These are phyloP conservation scores for Alternaria atra DNA, from an alignment of 2,329 filamentous ascomycete genomes.

Conservation along the genomic window DNA sequence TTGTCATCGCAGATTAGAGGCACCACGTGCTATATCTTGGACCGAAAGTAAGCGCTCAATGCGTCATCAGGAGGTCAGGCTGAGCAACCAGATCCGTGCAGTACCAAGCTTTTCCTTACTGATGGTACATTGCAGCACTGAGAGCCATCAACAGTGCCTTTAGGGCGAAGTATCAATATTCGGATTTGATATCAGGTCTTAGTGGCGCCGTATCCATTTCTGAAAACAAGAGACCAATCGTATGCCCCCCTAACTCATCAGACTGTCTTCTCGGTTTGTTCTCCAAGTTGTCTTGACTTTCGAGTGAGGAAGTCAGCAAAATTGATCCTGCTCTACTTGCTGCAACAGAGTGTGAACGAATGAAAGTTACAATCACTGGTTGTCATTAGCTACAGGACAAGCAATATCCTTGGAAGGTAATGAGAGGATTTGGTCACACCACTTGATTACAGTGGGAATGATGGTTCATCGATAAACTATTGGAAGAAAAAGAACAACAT, in stretches of 20 bases:
- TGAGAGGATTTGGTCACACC: not conserved
- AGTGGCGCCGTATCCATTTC: not conserved
- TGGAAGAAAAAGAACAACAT: not conserved
- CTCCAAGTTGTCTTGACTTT: not conserved
- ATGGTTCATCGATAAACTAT: not conserved
- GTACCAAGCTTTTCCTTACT: not conserved
- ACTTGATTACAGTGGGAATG: not conserved
- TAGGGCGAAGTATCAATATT: not conserved
- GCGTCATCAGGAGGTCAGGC: not conserved
- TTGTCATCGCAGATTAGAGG: not conserved
- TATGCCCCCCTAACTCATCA: not conserved
- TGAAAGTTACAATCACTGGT: not conserved
- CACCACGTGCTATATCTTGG: not conserved
- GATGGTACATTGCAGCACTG: not conserved
- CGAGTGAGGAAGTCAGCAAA: not conserved
- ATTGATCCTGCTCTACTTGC: not conserved
- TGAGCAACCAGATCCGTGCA: not conserved
- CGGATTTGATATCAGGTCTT: not conserved
- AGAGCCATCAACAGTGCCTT: not conserved
- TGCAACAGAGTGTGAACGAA: not conserved
- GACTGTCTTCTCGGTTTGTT: not conserved
- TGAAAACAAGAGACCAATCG: not conserved
- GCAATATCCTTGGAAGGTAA: not conserved
- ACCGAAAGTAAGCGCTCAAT: not conserved
- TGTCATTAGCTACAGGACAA: not conserved